Evolutionary conservation across 441 rosid species (phyloP).

Genomic region (Biscutella laevigata): DNA sequence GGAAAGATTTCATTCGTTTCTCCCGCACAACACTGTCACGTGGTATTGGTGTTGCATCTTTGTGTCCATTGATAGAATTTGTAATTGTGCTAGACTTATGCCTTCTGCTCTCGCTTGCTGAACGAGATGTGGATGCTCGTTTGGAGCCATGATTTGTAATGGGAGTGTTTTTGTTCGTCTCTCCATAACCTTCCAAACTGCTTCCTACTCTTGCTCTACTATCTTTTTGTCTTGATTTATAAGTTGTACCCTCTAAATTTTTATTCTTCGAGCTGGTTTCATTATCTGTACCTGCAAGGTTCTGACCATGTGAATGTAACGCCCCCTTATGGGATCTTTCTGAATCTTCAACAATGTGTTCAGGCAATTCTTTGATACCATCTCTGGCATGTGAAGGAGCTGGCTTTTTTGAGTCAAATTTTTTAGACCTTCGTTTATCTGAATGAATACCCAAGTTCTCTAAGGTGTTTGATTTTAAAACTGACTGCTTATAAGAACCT

Average conservation of each 20-base stretch:
- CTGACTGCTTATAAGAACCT: conserved; percentile 51
- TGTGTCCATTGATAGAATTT: conserved; percentile 39
- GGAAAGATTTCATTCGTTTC: conserved; percentile 47
- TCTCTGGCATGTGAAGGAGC: conserved; percentile 37
- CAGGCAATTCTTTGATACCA: conserved; percentile 44
- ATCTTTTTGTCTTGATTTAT: conserved; percentile 48
- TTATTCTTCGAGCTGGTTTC: conserved; percentile 42
- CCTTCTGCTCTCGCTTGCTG: conserved; percentile 44
- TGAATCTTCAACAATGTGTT: conserved; percentile 41
- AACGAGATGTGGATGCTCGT: conserved; percentile 38
- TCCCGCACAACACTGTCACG: conserved; percentile 39
- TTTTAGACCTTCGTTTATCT: conserved; percentile 49
- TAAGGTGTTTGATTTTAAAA: conserved; percentile 44
- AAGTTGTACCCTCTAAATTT: conserved; percentile 37
- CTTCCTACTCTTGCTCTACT: conserved; percentile 35
- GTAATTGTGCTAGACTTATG: conserved; percentile 26
- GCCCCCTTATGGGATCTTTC: conserved; percentile 35
- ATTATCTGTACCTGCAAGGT: conserved; percentile 30
- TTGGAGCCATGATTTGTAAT: conserved; percentile 38
- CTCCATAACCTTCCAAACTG: conserved; percentile 60
- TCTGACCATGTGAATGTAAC: conserved; percentile 44
- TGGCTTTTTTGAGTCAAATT: conserved; percentile 45
- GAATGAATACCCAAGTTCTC: conserved; percentile 47
- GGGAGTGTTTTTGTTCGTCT: conserved; percentile 52
- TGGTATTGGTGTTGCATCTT: conserved; percentile 33